Evolutionary conservation across 306 rosid species (phyloP), one percentile per base, ranked within the genome.

Genomic region (Vigna unguiculata): DNA sequence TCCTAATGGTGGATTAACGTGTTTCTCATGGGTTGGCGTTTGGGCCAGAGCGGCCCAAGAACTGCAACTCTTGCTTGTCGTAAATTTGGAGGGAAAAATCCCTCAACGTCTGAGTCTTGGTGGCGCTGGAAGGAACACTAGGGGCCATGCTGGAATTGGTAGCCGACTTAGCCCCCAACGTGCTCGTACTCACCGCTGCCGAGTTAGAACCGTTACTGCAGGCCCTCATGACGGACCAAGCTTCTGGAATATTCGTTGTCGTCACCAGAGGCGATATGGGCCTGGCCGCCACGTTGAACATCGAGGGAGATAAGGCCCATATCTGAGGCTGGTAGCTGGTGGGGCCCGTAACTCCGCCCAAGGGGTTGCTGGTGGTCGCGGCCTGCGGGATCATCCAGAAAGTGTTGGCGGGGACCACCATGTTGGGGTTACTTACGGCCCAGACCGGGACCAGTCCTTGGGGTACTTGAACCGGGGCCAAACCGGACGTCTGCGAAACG

Each of bases 21-120:
- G 2, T 58, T 36, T 46, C 46, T 81, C 76, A 74, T 66, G n/a
- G 62, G 32, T 74, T 38, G 22, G 53, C 25, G 4, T 11, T 49
- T 10, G 66, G 52, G 4, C 54, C 64, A 10, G 72, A 38, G 25
- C 59, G 51, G 15, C 78, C 81, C 88, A 90, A 83, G 80, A 93
- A 83, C 68, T 87, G 97, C 34, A 90, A 92, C 89, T 93, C 96
- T 74, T 82, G 82, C 53, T 84, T 86, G 16, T 93, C 92, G 81
- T 79, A 85, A 69, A 90, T 85, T 80, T 88, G 88, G 68, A 92
- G 38, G 2, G 97, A 90, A 72, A 92, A 90, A 59, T 92, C 92
- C 30, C 91, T 82, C 3, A 85, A 72, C 81, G 64, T 80, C 71
- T 82, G 91, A 34, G 57, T 11, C 57, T 71, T 82, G 28, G 12